Evolutionary conservation across 1,284 basidiomycete genomes (phyloP).

Genomic region (Sphaerobolus stellatus): DNA sequence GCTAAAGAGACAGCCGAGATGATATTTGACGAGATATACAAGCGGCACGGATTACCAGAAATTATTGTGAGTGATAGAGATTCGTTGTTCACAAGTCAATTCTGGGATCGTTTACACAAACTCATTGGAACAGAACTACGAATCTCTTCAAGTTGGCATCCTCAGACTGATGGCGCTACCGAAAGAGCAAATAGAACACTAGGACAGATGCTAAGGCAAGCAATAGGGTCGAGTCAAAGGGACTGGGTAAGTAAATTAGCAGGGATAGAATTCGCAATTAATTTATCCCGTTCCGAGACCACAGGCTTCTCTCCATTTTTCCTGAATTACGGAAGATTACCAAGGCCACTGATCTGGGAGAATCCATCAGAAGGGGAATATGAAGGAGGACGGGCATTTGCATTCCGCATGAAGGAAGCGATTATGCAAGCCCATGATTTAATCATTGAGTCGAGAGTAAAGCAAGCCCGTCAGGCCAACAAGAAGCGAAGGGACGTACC

Average conservation of each 20-base stretch:
- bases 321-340: constrained; percentile 35
- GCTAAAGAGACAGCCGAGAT: constrained; percentile 40
- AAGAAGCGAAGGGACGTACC: constrained; percentile 17
- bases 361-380: constrained; percentile 11
- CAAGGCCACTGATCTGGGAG: constrained; percentile 28
- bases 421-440: constrained; percentile 29
- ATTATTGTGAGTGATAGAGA: constrained; percentile 44
- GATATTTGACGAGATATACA: constrained; percentile 38
- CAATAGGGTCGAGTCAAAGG: constrained; percentile 18
- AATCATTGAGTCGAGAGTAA: constrained; percentile 28
- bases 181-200: constrained; percentile 41
- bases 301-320: constrained; percentile 38
- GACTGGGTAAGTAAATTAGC: constrained; percentile 21
- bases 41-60: constrained; percentile 40
- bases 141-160: constrained; percentile 46
- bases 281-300: constrained; percentile 29
- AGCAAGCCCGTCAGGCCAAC: constrained; percentile 31
- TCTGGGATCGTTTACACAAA: constrained; percentile 41
- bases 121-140: constrained; percentile 34
- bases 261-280: constrained; percentile 29
- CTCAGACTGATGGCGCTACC: constrained; percentile 42
- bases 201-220: constrained; percentile 31
- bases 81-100: constrained; percentile 38
- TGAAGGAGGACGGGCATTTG: constrained; percentile 26
- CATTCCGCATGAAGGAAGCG: constrained; percentile 22